Percentiles rank a stretch among this genome's conserved stretches.
Conservation (phyloP, 805 yeast species). For the Candida fluviatilis region DNA sequence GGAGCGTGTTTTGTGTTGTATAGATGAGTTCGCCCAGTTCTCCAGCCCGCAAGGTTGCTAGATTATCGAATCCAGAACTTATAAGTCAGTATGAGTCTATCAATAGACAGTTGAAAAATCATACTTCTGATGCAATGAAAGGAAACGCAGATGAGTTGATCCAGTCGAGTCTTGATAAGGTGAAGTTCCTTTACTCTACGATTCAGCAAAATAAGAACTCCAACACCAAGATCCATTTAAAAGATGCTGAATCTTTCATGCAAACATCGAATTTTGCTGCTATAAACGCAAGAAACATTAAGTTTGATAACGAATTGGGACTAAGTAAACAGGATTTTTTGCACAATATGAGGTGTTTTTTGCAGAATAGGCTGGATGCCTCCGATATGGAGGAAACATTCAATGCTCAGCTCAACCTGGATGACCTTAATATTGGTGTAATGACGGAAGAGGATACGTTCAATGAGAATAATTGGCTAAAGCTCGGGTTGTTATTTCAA, state of each 20-base stretch:
- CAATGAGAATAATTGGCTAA: conserved; percentile 53
- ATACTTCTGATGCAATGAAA: conserved; percentile 49
- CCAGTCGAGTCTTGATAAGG: conserved; percentile 11
- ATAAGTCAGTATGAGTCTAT: conserved; percentile 25
- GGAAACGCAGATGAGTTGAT: conserved; percentile 56
- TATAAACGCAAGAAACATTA: conserved; percentile 57
- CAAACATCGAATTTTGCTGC: conserved; percentile 62
- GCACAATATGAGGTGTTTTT: conserved; percentile 29
- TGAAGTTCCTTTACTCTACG: conserved; percentile 8
- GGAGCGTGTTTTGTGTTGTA: neutral
- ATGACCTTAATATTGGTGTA: conserved; percentile 9
- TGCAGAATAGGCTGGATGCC: conserved; percentile 8
- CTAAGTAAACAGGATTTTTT: conserved; percentile 47
- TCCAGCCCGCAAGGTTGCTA: conserved; percentile 9
- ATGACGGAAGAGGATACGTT: conserved; percentile 25
- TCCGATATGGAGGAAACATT: conserved; percentile 11
- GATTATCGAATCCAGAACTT: conserved; percentile 13
- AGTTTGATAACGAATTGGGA: conserved; percentile 51
- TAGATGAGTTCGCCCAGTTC: neutral
- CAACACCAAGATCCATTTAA: conserved; percentile 33
- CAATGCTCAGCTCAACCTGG: conserved; percentile 15
- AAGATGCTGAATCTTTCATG: conserved; percentile 61
- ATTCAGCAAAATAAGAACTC: conserved; percentile 26
- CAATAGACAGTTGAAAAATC: conserved; percentile 22
- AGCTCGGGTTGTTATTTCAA: conserved; percentile 50